Evolutionary conservation across 2,329 filamentous ascomycete genomes (phyloP).

Genomic region (Madurella fahalii): DNA sequence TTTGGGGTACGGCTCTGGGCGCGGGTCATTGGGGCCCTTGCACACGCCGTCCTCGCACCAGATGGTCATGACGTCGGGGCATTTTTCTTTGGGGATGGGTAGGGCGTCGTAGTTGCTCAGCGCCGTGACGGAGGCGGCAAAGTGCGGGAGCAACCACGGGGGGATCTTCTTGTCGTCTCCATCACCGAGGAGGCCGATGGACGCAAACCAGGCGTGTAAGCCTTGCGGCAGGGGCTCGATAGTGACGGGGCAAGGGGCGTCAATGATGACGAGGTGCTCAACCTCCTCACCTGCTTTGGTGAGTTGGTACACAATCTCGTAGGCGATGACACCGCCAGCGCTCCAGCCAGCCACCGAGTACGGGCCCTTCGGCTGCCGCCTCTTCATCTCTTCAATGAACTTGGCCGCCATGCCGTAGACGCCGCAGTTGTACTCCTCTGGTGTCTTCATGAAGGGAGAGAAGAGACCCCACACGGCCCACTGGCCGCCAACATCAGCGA

Average conservation of each 20-base stretch:
- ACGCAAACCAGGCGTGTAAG: constrained; percentile 68
- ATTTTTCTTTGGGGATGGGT: constrained; percentile 55
- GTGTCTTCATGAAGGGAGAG: constrained; percentile 67
- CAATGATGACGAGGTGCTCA: constrained; percentile 59
- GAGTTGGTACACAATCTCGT: constrained; percentile 60
- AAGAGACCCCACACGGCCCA: constrained; percentile 57
- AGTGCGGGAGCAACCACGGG: constrained; percentile 70
- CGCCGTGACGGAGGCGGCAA: constrained; percentile 63
- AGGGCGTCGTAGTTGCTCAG: constrained; percentile 65
- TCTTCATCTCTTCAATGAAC: constrained; percentile 66
- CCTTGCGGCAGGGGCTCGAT: constrained; percentile 61
- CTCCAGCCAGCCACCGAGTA: constrained; percentile 71
- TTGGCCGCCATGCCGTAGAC: constrained; percentile 61
- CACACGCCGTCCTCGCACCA: constrained; percentile 74
- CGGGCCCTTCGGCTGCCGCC: constrained; percentile 63
- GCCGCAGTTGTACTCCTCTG: constrained; percentile 61
- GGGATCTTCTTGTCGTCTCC: constrained; percentile 58
- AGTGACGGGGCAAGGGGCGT: constrained; percentile 62
- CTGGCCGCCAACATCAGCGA: constrained; percentile 46
- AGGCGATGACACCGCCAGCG: constrained; percentile 71
- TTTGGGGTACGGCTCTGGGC: constrained; percentile 56
- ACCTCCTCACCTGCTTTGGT: constrained; percentile 54
- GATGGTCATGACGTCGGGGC: constrained; percentile 60
- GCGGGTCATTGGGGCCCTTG: constrained; percentile 60
- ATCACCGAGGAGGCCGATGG: constrained; percentile 66